Percentiles rank a stretch among this genome's conserved stretches.
phyloP scores from a whole-genome alignment of 129 eudicot species.

The Lactuca sativa region DNA sequence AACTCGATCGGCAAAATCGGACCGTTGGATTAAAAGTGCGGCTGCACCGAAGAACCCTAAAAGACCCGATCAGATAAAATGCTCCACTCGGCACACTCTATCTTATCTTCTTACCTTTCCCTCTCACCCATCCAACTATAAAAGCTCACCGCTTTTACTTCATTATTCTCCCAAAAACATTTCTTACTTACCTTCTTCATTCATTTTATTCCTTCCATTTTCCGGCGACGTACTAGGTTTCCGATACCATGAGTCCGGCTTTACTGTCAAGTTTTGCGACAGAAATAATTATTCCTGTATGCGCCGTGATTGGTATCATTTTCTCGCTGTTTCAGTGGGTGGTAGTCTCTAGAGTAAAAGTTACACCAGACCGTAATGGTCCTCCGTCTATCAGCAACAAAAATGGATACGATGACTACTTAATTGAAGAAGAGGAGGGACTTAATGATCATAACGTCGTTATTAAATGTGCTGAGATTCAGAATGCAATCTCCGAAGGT shows the following conservation, averaged over 20 bases:
- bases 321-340: slow-evolving; percentile 82
- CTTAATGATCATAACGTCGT: slow-evolving; percentile 57
- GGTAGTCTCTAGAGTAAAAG: slow-evolving; percentile 62
- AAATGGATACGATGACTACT: slow-evolving; percentile 62
- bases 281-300: slow-evolving; percentile 69
- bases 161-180: background rate
- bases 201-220: background rate
- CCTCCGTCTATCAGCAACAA: slow-evolving; percentile 26
- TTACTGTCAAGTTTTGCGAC: slow-evolving; percentile 66
- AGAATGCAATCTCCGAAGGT: slow-evolving; percentile 88
- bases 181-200: background rate
- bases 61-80: slow-evolving; percentile 9
- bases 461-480: slow-evolving; percentile 77
- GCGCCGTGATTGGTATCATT: slow-evolving; percentile 70
- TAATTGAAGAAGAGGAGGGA: slow-evolving; percentile 92
- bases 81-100: slow-evolving; percentile 8
- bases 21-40: slow-evolving; percentile 24
- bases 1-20: background rate
- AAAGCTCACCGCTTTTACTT: slow-evolving; percentile 16
- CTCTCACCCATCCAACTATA: slow-evolving; percentile 13
- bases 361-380: slow-evolving; percentile 40
- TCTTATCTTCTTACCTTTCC: slow-evolving; percentile 31
- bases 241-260: slow-evolving; percentile 47
- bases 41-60: slow-evolving; percentile 32
- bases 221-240: slow-evolving; percentile 23